Evolutionary conservation across 495 filamentous ascomycete genomes (phyloP), one percentile per base, ranked within the genome.

Genomic region (Immersiella caudata): DNA sequence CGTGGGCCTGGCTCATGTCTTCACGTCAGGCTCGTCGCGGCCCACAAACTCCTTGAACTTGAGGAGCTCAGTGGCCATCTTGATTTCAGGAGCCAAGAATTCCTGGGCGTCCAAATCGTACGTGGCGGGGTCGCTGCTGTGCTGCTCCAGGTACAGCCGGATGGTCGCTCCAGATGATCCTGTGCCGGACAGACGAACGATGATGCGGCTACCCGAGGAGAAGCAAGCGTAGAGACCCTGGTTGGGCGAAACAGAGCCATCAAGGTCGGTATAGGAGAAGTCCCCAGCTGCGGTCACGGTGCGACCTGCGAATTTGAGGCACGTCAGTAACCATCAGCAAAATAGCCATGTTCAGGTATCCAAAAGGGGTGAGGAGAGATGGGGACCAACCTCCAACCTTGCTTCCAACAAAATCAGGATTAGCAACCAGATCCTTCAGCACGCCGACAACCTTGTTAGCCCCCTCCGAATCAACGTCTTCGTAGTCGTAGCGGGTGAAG

Each of bases 401-500:
- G 69, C 91, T 94, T 64, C 92, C 93, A 36, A 97, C 84, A 68
- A 98, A 97, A 51, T 77, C 80, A 57, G 82, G 79, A 63, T 90
- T 82, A 64, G 83, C 82, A 67, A 93, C 89, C 75, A 91, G 87
- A 12, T 86, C 86, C 58, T 88, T 85, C 69, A 99, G 81, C 49
- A 89, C 89, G 66, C 85, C 88, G 52, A 96, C 89, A 51, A 99
- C 87, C 81, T 93, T 92, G 81, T 91, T 91, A 29, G 96, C 96
- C 59, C 91, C 94, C 2, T 92, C 92, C 65, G 87, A 89, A 79
- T 96, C 92, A 67, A 96, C 93, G 66, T 94, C 88, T 81, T 99
- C 95, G 81, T 95, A 99, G 80, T 99, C 95, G 79, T 97, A 98
- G 56, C 95, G 93, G 27, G 95, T 99, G 86, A 99, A 99, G 86